Evolutionary conservation across 345 rosid species (phyloP), one percentile per base, ranked within the genome.

Genomic region (Acer negundo): DNA sequence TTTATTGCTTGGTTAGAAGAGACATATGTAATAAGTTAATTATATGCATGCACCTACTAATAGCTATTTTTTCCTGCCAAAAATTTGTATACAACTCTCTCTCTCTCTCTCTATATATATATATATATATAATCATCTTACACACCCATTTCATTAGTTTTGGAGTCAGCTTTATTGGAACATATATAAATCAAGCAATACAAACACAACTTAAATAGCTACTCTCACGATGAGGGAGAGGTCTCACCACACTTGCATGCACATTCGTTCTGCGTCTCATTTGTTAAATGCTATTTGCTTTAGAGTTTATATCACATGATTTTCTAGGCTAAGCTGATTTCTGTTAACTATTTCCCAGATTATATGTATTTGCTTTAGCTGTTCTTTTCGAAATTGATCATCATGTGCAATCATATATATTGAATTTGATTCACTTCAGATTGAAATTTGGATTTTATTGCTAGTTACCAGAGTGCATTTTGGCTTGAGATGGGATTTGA

Each of bases 231-330:
- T 13, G 15, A 15, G 17, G 17, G 55, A 3, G 19, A 49, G 55
- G 19, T 13, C 55, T 49, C 15, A 49, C 55, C 55, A 49, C 55
- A 49, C 4, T 49, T 49, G 4, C 5, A 13, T 13, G 55, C 55
- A 49, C 15, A 49, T 4, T 49, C 55, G 19, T 49, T 49, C 4
- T 1, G 0, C 0, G 6, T 49, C 55, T 26, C 73, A n/a, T 24
- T 49, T 49, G 61, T 58, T 69, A 69, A 69, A 69, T 69, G n/a
- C 23, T 23, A 35, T 15, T 53, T 69, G 17, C 40, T 24, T 11
- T 49, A 47, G 38, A 69, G 69, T 66, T 38, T 44, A 66, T 35
- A 66, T 38, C 47, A 3, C 73, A 7, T 47, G 12, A 47, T 47
- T 17, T 69, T 22, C 20, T 69, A 16, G 58, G 31, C 9, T 23